A percentile compares a stretch with the other conserved stretches of the same genome.
phyloP scores from a whole-genome alignment of 208 protist genomes.

The Kentomonas sorsogonicus region DNA sequence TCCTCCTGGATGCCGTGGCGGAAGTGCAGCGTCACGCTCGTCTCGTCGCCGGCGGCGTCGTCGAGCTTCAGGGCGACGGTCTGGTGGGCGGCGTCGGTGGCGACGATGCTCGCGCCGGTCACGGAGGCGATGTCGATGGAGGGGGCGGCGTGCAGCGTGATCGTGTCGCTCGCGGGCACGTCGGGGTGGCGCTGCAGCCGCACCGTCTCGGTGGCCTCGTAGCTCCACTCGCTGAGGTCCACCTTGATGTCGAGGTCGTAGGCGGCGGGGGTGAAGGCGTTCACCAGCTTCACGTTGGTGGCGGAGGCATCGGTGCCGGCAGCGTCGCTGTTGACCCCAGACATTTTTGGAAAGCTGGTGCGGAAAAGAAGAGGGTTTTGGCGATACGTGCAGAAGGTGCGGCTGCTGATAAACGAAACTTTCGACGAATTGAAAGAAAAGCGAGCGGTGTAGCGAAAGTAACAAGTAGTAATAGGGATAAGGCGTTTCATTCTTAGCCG shows the following conservation, averaged over 20 bases:
- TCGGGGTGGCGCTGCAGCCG: constrained; percentile 31
- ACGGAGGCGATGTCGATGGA: constrained; percentile 50
- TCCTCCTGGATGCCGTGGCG: constrained; percentile 82
- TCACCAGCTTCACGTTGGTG: constrained; percentile 57
- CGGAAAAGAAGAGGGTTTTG: too few species aligned
- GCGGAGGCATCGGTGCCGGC: not conserved
- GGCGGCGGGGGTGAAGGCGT: constrained; percentile 62
- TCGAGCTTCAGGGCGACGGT: constrained; percentile 65
- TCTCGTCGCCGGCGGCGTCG: constrained; percentile 23
- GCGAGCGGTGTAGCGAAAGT: too few species aligned
- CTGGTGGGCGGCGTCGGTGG: constrained; percentile 35
- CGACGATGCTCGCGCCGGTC: constrained; percentile 41
- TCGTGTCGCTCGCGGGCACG: constrained; percentile 20
- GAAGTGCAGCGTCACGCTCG: constrained; percentile 67
- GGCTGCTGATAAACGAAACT: too few species aligned
- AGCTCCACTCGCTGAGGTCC: constrained; percentile 68
- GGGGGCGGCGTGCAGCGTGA: constrained; percentile 65
- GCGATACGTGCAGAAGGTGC: too few species aligned
- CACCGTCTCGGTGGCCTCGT: constrained; percentile 60
- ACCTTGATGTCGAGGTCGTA: constrained; percentile 68
- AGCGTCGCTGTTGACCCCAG: not conserved
- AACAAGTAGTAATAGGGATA: too few species aligned
- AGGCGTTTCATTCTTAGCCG: too few species aligned
- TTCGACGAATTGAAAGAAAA: too few species aligned
- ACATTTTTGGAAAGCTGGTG: constrained; percentile 6